Evolutionary conservation across 2,329 filamentous ascomycete genomes (phyloP), one percentile per base, ranked within the genome.

Genomic region (Xylariaceae sp.): DNA sequence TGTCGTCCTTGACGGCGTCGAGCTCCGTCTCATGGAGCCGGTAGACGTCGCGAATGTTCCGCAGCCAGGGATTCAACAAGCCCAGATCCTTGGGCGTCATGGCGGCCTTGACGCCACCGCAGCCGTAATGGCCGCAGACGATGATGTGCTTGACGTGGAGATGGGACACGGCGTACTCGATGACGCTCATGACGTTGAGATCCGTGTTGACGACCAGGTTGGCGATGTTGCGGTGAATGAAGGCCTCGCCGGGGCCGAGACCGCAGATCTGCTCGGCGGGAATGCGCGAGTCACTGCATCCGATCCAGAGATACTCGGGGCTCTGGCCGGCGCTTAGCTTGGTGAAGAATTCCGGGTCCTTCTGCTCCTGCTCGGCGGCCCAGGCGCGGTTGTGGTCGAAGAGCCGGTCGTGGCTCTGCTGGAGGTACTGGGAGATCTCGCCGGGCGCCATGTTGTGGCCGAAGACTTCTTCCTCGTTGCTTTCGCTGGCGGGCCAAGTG

Each of bases 221-320:
- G 74, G 90, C 91, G 71, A 96, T 95, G 76, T 96, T 96, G 73
- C 91, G 88, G 78, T 95, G 90, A 63, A 95, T 87, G 72, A 96
- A 96, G 65, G 92, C 87, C 73, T 96, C 89, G 63, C 91, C 91
- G n/a, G 91, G 89, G 67, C 87, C 79, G 54, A 92, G 81, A 62
- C 88, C 86, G 46, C 90, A 84, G 70, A 96, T 85, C 67, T 88
- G 88, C 67, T 91, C 92, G 65, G 92, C 91, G n/a, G 91, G 91
- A 68, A 92, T 89, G 62, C 91, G 88, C 41, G 86, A 90, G 77
- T 96, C 91, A 72, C 87, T 87, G 79, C 91, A 96, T 47, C 91
- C 91, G 67, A 96, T 89, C 89, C 90, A 96, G 51, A 89, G 80
- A 71, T 88, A 88, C 65, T 88, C 84, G 53, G 86, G 86, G 12